Conservation (phyloP, 169 alveolate genomes). For the Plasmodium malariae region DNA sequence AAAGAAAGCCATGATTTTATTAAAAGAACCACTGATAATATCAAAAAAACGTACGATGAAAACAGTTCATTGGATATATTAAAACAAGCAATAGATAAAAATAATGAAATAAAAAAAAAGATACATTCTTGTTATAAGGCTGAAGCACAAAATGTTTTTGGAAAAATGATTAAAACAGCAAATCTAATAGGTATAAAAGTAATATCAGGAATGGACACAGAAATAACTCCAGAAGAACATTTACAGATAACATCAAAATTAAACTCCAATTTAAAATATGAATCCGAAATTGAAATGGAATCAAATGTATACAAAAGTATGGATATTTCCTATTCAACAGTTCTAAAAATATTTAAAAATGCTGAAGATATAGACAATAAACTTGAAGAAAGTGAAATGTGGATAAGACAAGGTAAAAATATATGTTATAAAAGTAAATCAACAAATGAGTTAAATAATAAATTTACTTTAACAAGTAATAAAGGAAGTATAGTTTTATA, state of each 20-base stretch:
- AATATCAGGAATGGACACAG: constrained; percentile 12
- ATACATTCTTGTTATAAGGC: neutral
- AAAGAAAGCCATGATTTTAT: neutral
- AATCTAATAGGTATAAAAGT: constrained; percentile 45
- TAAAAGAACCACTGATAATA: neutral
- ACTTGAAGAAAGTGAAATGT: neutral
- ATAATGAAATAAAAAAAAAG: constrained; percentile 4
- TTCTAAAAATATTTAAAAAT: constrained; percentile 20
- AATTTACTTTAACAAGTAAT: neutral
- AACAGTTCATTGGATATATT: neutral
- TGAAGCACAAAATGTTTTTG: constrained; percentile 27
- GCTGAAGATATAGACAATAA: constrained; percentile 17
- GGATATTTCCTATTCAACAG: neutral
- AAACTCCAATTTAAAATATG: constrained; percentile 14
- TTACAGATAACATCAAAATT: neutral
- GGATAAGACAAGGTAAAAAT: constrained; percentile 21
- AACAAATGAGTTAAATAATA: constrained; percentile 9
- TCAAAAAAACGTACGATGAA: neutral
- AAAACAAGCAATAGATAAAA: neutral
- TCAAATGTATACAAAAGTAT: neutral
- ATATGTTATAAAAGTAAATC: neutral
- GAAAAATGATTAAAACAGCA: constrained; percentile 22
- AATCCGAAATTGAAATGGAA: constrained; percentile 10
- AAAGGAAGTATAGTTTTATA: neutral
- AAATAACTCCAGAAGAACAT: constrained; percentile 8